Evolutionary conservation across 1,284 basidiomycete genomes (phyloP).

Genomic region (Cryptococcus sp.): DNA sequence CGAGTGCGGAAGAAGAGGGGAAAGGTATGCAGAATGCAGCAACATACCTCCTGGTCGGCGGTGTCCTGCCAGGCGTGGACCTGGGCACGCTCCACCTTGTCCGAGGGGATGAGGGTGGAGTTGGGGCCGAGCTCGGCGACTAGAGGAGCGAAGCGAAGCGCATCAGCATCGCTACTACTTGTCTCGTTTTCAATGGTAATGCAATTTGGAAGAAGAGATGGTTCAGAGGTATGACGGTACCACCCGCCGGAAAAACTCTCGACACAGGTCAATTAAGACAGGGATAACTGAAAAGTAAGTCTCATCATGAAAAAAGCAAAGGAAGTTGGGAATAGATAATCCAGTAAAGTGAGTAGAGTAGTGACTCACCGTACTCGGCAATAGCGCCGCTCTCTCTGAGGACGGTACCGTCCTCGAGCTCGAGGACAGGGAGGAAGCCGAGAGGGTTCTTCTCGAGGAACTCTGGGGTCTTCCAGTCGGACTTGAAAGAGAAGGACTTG

Average conservation of each 20-base stretch:
- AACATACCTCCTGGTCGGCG: slow-evolving; percentile 62
- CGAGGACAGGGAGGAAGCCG: slow-evolving; percentile 80
- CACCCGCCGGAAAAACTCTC: slow-evolving; percentile 59
- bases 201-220: slow-evolving; percentile 5
- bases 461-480: slow-evolving; percentile 67
- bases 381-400: slow-evolving; percentile 80
- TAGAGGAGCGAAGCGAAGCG: slow-evolving; percentile 47
- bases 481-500: slow-evolving; percentile 61
- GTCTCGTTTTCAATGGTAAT: slow-evolving; percentile 1
- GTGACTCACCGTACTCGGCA: slow-evolving; percentile 82
- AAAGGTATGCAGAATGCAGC: not conserved
- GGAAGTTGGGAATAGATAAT: too few relatives aligned
- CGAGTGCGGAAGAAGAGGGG: not conserved
- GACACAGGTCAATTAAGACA: slow-evolving; percentile 65
- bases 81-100: slow-evolving; percentile 61
- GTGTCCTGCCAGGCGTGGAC: slow-evolving; percentile 70
- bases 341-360: not conserved
- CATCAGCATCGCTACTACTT: not conserved
- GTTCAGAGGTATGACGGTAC: slow-evolving; percentile 55
- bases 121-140: slow-evolving; percentile 73
- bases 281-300: slow-evolving; percentile 60
- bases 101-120: slow-evolving; percentile 63
- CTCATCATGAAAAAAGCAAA: slow-evolving; percentile 50
- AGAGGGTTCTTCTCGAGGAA: slow-evolving; percentile 77
- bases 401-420: slow-evolving; percentile 68